Percentiles rank a stretch among this genome's conserved stretches.
Conservation (phyloP, 192 early-diverging fungal genomes). For the Podila verticillata region DNA sequence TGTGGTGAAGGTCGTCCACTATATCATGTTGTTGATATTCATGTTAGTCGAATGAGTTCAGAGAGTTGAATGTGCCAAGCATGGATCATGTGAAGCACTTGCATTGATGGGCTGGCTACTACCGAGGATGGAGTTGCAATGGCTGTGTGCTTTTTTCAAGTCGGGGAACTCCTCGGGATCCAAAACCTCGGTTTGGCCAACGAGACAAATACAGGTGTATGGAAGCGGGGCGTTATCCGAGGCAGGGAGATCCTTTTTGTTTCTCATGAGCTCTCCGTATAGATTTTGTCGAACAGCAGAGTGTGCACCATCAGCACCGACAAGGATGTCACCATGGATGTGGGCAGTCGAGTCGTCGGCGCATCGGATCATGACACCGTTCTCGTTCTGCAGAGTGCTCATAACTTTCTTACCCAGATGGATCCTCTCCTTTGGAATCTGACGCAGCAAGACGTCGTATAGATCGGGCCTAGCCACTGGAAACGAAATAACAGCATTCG, state of each 20-base stretch:
- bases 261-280: not conserved
- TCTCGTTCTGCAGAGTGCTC: no score
- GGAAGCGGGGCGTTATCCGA: not conserved
- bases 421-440: not conserved
- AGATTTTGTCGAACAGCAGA: not conserved
- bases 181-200: no score
- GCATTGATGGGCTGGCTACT: no score
- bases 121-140: no score
- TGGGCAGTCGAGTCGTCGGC: not conserved
- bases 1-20: constrained; percentile 13
- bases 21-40: no score
- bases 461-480: not conserved
- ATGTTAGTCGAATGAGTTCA: no score
- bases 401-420: not conserved
- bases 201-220: no score
- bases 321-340: not conserved
- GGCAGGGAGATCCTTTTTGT: not conserved
- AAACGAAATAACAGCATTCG: no score
- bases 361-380: not conserved
- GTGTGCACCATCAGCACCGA: not conserved
- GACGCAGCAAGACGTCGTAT: not conserved
- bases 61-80: no score
- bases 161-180: no score
- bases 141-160: no score
- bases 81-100: no score